Percentiles rank a stretch among this genome's conserved stretches.
Evolutionary conservation across 2,329 filamentous ascomycete genomes (phyloP).

Genomic region (Colletotrichum endophyticum): DNA sequence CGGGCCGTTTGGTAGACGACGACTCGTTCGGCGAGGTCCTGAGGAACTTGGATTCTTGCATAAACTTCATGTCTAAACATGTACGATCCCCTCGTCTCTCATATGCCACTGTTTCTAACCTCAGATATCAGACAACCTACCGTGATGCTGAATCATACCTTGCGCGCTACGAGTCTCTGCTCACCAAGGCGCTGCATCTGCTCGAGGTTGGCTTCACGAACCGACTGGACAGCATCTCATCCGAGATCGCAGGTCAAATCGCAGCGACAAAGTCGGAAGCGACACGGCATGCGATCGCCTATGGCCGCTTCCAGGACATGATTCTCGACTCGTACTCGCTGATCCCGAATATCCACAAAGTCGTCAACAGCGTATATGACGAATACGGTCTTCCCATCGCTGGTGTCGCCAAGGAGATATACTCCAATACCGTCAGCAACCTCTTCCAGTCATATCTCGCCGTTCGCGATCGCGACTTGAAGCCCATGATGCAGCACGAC

Average conservation of each 20-base stretch:
- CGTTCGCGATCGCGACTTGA: constrained; percentile 58
- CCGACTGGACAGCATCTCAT: constrained; percentile 56
- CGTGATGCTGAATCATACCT: constrained; percentile 88
- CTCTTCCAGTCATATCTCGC: constrained; percentile 60
- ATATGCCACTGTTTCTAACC: neutral
- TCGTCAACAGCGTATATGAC: constrained; percentile 57
- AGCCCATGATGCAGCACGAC: constrained; percentile 57
- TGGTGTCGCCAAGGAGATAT: constrained; percentile 54
- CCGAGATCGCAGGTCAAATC: constrained; percentile 61
- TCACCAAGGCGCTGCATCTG: constrained; percentile 70
- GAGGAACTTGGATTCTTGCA: constrained; percentile 83
- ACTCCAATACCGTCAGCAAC: constrained; percentile 57
- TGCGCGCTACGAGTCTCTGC: constrained; percentile 82
- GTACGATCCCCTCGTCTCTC: constrained; percentile 51
- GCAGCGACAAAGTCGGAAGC: constrained; percentile 61
- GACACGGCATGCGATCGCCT: constrained; percentile 63
- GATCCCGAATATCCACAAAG: constrained; percentile 59
- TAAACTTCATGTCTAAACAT: constrained; percentile 90
- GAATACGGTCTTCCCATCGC: constrained; percentile 50
- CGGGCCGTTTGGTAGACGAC: constrained; percentile 82
- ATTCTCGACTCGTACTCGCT: constrained; percentile 61
- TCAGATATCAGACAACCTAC: constrained; percentile 68
- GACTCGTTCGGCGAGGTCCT: constrained; percentile 89
- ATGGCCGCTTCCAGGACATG: constrained; percentile 65
- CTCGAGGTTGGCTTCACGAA: constrained; percentile 62